Evolutionary conservation across 2,329 filamentous ascomycete species (phyloP).

Genomic region (Trichoderma sp.): DNA sequence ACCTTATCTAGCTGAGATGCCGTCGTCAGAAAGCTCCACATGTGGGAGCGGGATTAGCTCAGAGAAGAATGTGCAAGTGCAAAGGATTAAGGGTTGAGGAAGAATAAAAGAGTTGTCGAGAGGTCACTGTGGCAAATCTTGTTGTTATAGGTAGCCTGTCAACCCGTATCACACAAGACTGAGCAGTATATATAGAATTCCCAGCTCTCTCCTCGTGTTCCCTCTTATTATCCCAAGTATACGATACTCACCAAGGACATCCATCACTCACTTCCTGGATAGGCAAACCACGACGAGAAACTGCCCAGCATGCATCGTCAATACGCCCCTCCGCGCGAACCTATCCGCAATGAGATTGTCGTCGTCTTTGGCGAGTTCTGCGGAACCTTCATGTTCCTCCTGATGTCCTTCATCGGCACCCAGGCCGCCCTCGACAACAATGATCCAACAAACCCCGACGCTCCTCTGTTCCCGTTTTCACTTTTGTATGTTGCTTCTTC

Average conservation of each 20-base stretch:
- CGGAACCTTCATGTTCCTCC: constrained; percentile 54
- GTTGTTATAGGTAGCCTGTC: not conserved
- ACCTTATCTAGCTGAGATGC: not conserved
- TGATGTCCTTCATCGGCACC: constrained; percentile 42
- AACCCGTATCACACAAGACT: too few relatives aligned
- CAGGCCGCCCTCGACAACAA: constrained; percentile 39
- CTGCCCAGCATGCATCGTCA: not conserved
- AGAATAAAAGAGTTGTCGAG: not conserved
- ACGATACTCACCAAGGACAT: not conserved
- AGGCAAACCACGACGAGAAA: not conserved
- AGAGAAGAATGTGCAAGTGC: not conserved
- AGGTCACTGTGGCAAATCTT: not conserved
- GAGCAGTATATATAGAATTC: not conserved
- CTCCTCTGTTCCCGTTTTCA: constrained; percentile 34
- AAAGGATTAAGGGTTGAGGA: not conserved
- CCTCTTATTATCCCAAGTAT: not conserved
- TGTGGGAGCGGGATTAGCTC: not conserved
- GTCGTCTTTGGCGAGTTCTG: constrained; percentile 47
- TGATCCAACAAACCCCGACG: constrained; percentile 27
- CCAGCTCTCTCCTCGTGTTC: not conserved
- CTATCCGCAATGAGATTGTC: constrained; percentile 13
- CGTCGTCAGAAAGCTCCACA: not conserved
- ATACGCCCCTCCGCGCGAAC: not conserved
- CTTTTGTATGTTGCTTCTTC: constrained; percentile 50
- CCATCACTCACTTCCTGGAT: not conserved